Conservation (phyloP, 2,329 filamentous ascomycete genomes). For the Colletotrichum acutatum region DNA sequence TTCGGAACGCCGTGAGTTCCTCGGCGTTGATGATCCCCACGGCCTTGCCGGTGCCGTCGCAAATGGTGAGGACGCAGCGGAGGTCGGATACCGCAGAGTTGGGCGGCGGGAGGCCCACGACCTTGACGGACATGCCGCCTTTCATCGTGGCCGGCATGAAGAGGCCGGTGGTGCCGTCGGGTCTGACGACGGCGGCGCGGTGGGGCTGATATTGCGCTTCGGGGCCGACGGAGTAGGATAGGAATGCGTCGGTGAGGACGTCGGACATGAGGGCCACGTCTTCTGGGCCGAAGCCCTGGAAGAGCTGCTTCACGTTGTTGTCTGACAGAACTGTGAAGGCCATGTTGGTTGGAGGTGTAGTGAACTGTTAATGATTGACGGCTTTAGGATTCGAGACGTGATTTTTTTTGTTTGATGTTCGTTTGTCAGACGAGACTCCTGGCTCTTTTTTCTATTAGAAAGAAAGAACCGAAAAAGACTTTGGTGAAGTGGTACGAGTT, state of each 20-base stretch:
- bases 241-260: constrained; percentile 68
- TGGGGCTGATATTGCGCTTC: constrained; percentile 72
- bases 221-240: constrained; percentile 72
- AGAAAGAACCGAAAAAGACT: neutral
- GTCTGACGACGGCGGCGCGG: constrained; percentile 68
- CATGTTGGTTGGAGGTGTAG: constrained; percentile 51
- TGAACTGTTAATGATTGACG: too few relatives aligned
- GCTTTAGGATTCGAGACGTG: neutral
- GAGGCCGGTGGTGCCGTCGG: constrained; percentile 70
- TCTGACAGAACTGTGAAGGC: constrained; percentile 70
- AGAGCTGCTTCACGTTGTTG: constrained; percentile 62
- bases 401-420: neutral
- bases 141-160: constrained; percentile 75
- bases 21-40: constrained; percentile 74
- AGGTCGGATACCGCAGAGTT: constrained; percentile 43
- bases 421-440: neutral
- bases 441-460: too few relatives aligned
- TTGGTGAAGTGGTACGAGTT: neutral
- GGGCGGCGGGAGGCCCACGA: constrained; percentile 56
- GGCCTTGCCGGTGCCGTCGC: constrained; percentile 49
- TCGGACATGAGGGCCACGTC: constrained; percentile 68
- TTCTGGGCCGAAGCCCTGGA: constrained; percentile 62
- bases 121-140: constrained; percentile 71
- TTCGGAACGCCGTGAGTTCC: constrained; percentile 77
- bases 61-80: constrained; percentile 52